These are phyloP conservation scores for Eucalyptus sp. DNA, from an alignment of 345 rosid genomes.

Conservation along the genomic window DNA sequence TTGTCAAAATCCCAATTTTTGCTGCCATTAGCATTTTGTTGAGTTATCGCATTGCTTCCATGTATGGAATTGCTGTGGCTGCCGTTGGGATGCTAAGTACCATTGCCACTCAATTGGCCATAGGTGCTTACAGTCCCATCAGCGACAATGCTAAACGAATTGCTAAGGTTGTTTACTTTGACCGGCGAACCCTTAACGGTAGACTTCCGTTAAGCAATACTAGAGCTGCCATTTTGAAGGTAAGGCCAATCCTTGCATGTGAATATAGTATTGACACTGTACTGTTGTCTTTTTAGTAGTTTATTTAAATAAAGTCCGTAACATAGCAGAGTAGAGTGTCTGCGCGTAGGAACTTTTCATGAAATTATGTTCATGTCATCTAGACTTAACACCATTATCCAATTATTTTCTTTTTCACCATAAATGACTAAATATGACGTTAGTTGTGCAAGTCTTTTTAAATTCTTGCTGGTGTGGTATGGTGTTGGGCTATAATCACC, in stretches of 20 bases:
- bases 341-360: background rate
- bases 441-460: background rate
- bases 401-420: background rate
- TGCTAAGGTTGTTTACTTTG: background rate
- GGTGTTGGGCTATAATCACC: background rate
- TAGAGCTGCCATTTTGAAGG: constrained; percentile 29
- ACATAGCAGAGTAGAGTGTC: background rate
- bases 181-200: no score
- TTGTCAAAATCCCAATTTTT: background rate
- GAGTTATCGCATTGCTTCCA: constrained; percentile 20
- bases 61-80: constrained; percentile 29
- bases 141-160: constrained; percentile 34
- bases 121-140: constrained; percentile 28
- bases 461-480: background rate
- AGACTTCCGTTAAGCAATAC: background rate
- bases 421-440: background rate
- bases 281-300: background rate
- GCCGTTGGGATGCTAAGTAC: constrained; percentile 36
- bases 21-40: constrained; percentile 17
- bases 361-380: background rate
- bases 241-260: background rate
- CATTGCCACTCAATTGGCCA: constrained; percentile 28
- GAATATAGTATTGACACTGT: background rate
- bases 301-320: background rate
- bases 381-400: background rate